Base-by-base conservation (phyloP, 768 basidiomycete species). In the Leccinum subtestaceum region DNA sequence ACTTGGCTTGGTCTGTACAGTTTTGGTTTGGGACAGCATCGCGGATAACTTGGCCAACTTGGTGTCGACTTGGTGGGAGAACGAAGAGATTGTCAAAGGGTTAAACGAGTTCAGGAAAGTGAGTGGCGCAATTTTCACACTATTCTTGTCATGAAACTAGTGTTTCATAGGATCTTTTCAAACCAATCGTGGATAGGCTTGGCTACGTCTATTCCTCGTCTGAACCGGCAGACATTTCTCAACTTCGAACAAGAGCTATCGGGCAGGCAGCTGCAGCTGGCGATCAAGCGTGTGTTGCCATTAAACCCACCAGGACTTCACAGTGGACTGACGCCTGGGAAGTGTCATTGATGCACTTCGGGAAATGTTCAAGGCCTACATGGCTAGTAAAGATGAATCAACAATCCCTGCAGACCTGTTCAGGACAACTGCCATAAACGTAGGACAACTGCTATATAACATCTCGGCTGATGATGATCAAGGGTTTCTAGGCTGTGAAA, bases 341-440 rank as follows among this genome's bases (percentile, higher is more conserved):
- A 95, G 91, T 50, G 88, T 91, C n/a, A 72, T 96, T 63, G 77
- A 81, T 50, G 89, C 93, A 68, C 76, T 96, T 53, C 76, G 79
- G 64, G 74, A 75, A 25, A 86, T 91, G 56, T 98, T 97, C 77
- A 75, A 77, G 36, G 75, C 82, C 29, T 93, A 86, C 70, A 71
- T 88, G 65, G 79, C 83, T 59, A 89, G 85, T 13, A 84, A 84
- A 8, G 90, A 96, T 67, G 84, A 88, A 65, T 87, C 87, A 0
- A 77, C 73, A 55, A 91, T 98, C 63, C 91, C 93, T 7, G 81
- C 85, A 27, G 95, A 98, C 74, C 74, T 98, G 49, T 81, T 88
- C 63, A 67, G 77, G 29, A 74, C 80, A 45, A 83, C 84, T 45
- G 87, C 79, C 71, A 64, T 69, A 29, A 78, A 74, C 53, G 43